Conservation (phyloP, 2,329 filamentous ascomycete species). For the Ramichloridium luteum region DNA sequence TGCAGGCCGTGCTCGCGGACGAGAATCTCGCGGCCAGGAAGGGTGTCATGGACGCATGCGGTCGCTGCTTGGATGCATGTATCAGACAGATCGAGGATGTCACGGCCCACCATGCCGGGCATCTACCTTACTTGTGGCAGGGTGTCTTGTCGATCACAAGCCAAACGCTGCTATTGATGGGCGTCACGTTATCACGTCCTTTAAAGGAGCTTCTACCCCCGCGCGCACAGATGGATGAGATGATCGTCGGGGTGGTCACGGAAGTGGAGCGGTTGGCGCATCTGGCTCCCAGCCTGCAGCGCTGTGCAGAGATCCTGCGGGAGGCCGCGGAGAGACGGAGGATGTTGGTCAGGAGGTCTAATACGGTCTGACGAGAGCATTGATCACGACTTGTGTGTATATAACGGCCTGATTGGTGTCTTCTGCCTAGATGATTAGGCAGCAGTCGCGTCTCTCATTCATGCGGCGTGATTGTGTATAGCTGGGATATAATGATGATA, state of each 20-base stretch:
- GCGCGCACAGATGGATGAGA: slow-evolving; percentile 50
- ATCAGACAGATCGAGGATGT: slow-evolving; percentile 71
- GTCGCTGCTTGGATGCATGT: slow-evolving; percentile 69
- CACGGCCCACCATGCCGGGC: slow-evolving; percentile 64
- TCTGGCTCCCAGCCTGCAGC: slow-evolving; percentile 60
- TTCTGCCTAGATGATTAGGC: too few species aligned
- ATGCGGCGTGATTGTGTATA: too few species aligned
- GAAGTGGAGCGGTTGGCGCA: slow-evolving; percentile 65
- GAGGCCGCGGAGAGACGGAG: slow-evolving; percentile 62
- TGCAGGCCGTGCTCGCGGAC: slow-evolving; percentile 66
- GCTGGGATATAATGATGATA: too few species aligned
- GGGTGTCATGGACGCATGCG: slow-evolving; percentile 62
- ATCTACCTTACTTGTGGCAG: slow-evolving; percentile 79
- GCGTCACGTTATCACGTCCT: slow-evolving; percentile 66
- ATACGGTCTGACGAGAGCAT: too few species aligned
- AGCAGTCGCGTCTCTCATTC: too few species aligned
- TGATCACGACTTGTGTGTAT: too few species aligned
- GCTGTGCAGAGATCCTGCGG: slow-evolving; percentile 69
- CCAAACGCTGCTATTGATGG: slow-evolving; percentile 72
- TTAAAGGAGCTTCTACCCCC: slow-evolving; percentile 53
- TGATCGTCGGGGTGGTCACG: slow-evolving; percentile 64
- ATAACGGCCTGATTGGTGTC: too few species aligned
- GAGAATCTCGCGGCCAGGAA: slow-evolving; percentile 60
- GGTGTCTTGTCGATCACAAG: slow-evolving; percentile 72
- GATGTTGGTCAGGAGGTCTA: slow-evolving; percentile 35